phyloP scores from a whole-genome alignment of 805 yeast genomes.

The Jamesozyma piceae region DNA sequence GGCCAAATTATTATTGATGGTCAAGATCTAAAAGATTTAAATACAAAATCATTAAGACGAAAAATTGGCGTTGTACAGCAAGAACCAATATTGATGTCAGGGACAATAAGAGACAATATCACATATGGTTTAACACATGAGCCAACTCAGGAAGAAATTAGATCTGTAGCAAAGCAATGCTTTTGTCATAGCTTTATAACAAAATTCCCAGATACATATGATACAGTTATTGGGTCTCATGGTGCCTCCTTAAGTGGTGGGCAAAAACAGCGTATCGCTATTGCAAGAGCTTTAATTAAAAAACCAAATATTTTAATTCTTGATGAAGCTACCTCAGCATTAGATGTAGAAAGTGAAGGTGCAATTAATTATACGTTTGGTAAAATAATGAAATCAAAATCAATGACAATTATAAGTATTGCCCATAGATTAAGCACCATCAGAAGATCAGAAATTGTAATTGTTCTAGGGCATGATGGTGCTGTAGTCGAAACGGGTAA shows the following conservation, averaged over 20 bases:
- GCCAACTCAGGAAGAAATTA: slow-evolving; percentile 44
- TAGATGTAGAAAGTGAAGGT: slow-evolving; percentile 64
- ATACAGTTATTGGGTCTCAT: slow-evolving; percentile 63
- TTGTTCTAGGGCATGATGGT: slow-evolving; percentile 77
- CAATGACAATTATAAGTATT: slow-evolving; percentile 74
- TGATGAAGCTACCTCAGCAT: slow-evolving; percentile 87
- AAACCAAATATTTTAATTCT: slow-evolving; percentile 62
- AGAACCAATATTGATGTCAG: slow-evolving; percentile 67
- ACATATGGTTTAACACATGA: slow-evolving; percentile 60
- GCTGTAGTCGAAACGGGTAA: slow-evolving; percentile 68
- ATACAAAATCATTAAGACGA: slow-evolving; percentile 46
- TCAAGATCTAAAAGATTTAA: slow-evolving; percentile 39
- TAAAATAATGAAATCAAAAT: slow-evolving; percentile 45
- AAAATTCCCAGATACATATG: slow-evolving; percentile 53
- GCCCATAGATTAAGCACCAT: slow-evolving; percentile 93
- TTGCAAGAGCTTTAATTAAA: slow-evolving; percentile 75
- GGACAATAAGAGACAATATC: slow-evolving; percentile 70
- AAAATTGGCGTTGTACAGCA: slow-evolving; percentile 71
- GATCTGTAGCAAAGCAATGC: slow-evolving; percentile 40
- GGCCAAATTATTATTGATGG: slow-evolving; percentile 46
- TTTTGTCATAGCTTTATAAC: slow-evolving; percentile 53
- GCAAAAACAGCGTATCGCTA: slow-evolving; percentile 77
- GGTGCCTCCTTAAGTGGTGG: slow-evolving; percentile 76
- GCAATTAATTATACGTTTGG: slow-evolving; percentile 77
- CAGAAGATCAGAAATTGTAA: slow-evolving; percentile 69